These are phyloP conservation scores for Acacia concinna DNA, from an alignment of 331 rosid species.

Conservation along the genomic window DNA sequence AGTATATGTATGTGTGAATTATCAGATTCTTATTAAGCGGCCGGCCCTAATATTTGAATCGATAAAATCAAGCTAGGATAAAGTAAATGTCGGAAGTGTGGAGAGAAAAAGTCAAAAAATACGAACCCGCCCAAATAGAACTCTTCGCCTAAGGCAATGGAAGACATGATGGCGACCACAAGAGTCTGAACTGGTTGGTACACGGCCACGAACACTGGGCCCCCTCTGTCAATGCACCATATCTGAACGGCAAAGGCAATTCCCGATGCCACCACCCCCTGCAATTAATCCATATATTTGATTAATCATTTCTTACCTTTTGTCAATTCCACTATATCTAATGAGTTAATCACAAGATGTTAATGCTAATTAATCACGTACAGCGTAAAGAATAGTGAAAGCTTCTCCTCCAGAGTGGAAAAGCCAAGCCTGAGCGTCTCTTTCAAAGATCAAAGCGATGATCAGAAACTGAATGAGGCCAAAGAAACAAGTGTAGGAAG, in stretches of 20 bases:
- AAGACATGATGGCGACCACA: conserved; percentile 85
- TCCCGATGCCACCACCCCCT: conserved; percentile 99
- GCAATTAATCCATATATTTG: conserved; percentile 19
- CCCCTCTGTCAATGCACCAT: conserved; percentile 99
- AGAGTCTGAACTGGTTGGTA: conserved; percentile 97
- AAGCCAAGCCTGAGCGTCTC: conserved; percentile 78
- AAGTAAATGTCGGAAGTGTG: not conserved
- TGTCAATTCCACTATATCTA: not conserved
- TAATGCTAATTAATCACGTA: conserved; percentile 3
- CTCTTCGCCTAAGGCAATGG: conserved; percentile 84
- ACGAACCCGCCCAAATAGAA: conserved; percentile 87
- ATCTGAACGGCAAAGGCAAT: conserved; percentile 95
- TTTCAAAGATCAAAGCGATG: conserved; percentile 70
- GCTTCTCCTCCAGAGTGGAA: conserved; percentile 80
- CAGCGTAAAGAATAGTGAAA: conserved; percentile 86
- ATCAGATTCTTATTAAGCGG: not conserved
- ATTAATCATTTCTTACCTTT: too few species aligned
- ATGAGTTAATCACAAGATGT: not conserved
- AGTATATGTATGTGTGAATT: not conserved
- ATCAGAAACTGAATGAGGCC: conserved; percentile 75
- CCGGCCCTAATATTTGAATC: not conserved
- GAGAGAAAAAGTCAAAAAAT: not conserved
- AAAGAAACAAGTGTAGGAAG: conserved; percentile 87
- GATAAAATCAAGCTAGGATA: not conserved
- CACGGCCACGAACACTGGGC: conserved; percentile 94